Percentiles rank a stretch among this genome's conserved stretches.
phyloP scores from a whole-genome alignment of 495 filamentous ascomycete species.

The Xylaria acuta region DNA sequence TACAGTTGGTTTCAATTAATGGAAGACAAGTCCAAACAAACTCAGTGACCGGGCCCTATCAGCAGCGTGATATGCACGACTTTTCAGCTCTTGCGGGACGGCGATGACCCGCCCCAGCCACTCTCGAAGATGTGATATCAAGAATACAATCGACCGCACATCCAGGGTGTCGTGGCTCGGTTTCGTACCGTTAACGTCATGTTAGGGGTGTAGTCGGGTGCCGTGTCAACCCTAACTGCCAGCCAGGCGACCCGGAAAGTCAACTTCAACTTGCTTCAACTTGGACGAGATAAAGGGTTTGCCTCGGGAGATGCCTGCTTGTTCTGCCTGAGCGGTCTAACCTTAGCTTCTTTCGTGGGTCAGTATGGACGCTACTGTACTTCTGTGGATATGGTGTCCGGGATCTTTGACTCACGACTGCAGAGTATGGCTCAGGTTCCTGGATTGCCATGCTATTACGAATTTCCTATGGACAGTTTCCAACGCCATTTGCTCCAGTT shows the following conservation, averaged over 20 bases:
- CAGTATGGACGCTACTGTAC: slow-evolving; percentile 1
- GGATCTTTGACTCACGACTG: slow-evolving; percentile 18
- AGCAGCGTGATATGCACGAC: slow-evolving; percentile 4
- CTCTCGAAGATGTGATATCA: neutral
- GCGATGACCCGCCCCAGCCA: slow-evolving; percentile 18
- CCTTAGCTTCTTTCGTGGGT: neutral
- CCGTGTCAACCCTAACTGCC: neutral
- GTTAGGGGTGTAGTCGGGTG: neutral
- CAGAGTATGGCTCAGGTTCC: neutral
- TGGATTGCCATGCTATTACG: slow-evolving; percentile 12
- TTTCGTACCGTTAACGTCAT: slow-evolving; percentile 1
- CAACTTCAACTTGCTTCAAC: neutral
- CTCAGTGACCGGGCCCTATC: slow-evolving; percentile 16
- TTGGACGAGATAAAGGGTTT: neutral
- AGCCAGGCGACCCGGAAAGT: neutral
- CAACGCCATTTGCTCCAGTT: neutral
- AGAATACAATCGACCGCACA: neutral
- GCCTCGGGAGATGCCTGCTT: neutral
- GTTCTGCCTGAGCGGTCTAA: neutral
- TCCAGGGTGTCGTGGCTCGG: neutral
- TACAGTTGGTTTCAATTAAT: slow-evolving; percentile 9
- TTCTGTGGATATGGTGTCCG: slow-evolving; percentile 8
- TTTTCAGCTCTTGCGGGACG: slow-evolving; percentile 14
- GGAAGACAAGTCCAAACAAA: neutral
- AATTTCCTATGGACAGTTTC: slow-evolving; percentile 6